A percentile compares a stretch with the other conserved stretches of the same genome.
phyloP scores from a whole-genome alignment of 1,139 yeast species.

The Kodamaea derodonti region DNA sequence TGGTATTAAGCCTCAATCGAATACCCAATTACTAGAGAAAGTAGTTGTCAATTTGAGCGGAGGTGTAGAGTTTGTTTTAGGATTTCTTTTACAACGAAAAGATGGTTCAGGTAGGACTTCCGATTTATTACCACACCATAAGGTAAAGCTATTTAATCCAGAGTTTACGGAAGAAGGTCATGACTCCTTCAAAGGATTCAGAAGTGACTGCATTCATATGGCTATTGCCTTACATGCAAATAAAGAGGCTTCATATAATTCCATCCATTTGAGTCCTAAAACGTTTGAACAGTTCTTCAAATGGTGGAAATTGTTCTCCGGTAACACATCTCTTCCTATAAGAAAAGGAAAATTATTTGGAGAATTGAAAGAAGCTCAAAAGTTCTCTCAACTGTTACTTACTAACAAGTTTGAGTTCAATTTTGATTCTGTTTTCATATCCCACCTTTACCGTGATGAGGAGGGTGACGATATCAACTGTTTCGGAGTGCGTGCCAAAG shows the following conservation, averaged over 20 bases:
- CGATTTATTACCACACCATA: constrained; percentile 66
- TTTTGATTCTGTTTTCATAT: constrained; percentile 36
- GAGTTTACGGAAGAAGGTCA: constrained; percentile 47
- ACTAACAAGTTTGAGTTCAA: constrained; percentile 41
- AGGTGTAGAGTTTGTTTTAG: constrained; percentile 55
- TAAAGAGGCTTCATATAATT: constrained; percentile 34
- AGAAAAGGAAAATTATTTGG: constrained; percentile 40
- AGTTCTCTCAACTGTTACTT: constrained; percentile 41
- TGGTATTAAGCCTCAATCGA: constrained; percentile 15
- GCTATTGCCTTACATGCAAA: constrained; percentile 65
- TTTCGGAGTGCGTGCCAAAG: constrained; percentile 39
- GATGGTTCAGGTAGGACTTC: constrained; percentile 40
- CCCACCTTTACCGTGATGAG: constrained; percentile 34
- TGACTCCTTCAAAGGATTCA: constrained; percentile 76
- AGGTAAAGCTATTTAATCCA: constrained; percentile 63
- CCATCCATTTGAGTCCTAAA: constrained; percentile 41
- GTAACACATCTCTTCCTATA: constrained; percentile 42
- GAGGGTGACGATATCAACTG: constrained; percentile 28
- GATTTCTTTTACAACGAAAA: constrained; percentile 55
- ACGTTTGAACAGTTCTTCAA: constrained; percentile 37
- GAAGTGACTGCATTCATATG: constrained; percentile 78
- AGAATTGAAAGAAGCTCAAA: constrained; percentile 29
- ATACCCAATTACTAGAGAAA: constrained; percentile 37
- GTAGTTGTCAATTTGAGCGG: constrained; percentile 57
- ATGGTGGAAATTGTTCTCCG: constrained; percentile 46